Percentiles rank a stretch among this genome's conserved stretches.
phyloP scores from a whole-genome alignment of 164 flowering plant species.

The Macadamia integrifolia region DNA sequence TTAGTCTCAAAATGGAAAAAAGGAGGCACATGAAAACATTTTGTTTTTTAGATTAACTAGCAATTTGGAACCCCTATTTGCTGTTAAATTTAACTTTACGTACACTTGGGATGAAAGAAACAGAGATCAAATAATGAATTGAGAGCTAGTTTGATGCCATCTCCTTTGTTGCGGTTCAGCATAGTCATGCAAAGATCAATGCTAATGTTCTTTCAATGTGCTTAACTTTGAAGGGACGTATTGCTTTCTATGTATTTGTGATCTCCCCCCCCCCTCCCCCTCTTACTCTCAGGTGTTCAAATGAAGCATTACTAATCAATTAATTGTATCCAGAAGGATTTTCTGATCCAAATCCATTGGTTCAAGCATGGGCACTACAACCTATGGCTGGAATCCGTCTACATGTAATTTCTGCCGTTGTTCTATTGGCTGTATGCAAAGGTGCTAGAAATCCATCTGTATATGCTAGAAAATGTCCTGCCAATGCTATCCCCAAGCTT shows the following conservation, averaged over 20 bases:
- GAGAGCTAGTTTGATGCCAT: too few species aligned
- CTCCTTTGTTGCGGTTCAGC: too few species aligned
- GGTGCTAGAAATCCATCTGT: slow-evolving; percentile 80
- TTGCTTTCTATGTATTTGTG: not conserved
- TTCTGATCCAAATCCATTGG: slow-evolving; percentile 22
- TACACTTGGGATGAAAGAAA: too few species aligned
- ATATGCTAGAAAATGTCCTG: slow-evolving; percentile 96
- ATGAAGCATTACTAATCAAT: slow-evolving; percentile 91
- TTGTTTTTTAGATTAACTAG: too few species aligned
- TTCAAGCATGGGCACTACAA: slow-evolving; percentile 85
- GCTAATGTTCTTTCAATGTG: too few species aligned
- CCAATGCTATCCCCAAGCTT: slow-evolving; percentile 90
- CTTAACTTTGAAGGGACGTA: not conserved
- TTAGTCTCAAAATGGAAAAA: too few species aligned
- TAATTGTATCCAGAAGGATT: slow-evolving; percentile 90
- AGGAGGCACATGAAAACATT: too few species aligned
- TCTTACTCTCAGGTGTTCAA: slow-evolving; percentile 70
- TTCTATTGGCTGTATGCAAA: slow-evolving; percentile 74
- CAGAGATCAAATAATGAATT: too few species aligned
- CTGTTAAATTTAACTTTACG: too few species aligned
- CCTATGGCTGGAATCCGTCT: slow-evolving; percentile 96
- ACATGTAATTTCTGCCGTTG: slow-evolving; percentile 75
- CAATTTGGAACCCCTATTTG: too few species aligned
- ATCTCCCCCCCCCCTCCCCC: not conserved
- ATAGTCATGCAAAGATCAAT: too few species aligned